These are phyloP conservation scores for Alternaria burnsii DNA, from an alignment of 2,329 filamentous ascomycete species.

Conservation along the genomic window DNA sequence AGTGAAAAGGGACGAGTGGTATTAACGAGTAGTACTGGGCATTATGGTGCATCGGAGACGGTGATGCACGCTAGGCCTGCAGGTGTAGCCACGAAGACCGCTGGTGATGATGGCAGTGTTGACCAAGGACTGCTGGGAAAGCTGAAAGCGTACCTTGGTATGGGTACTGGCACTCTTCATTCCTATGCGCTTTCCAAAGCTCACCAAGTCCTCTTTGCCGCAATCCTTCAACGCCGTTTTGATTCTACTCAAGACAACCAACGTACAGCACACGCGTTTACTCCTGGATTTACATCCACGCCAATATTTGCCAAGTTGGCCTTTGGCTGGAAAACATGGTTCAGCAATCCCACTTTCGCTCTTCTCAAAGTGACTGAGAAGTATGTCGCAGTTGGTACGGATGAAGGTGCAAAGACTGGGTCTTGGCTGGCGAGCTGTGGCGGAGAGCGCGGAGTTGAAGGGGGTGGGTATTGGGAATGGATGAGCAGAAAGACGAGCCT, in stretches of 20 bases:
- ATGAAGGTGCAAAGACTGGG: slow-evolving; percentile 26
- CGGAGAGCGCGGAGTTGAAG: slow-evolving; percentile 8
- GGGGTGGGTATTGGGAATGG: slow-evolving; percentile 24
- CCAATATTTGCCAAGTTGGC: slow-evolving; percentile 21
- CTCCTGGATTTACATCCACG: slow-evolving; percentile 21
- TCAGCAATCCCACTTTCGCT: slow-evolving; percentile 20
- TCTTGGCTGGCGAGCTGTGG: slow-evolving; percentile 20
- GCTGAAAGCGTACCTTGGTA: background rate
- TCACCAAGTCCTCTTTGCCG: slow-evolving; percentile 24
- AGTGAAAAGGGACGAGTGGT: slow-evolving; percentile 16
- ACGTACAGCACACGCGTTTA: slow-evolving; percentile 18
- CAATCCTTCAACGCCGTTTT: slow-evolving; percentile 20
- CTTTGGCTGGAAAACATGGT: slow-evolving; percentile 18
- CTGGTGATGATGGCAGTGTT: background rate
- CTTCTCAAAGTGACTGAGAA: slow-evolving; percentile 19
- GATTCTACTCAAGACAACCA: background rate
- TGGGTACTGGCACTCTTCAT: background rate
- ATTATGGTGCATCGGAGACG: background rate
- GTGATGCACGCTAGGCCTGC: background rate
- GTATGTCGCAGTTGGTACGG: slow-evolving; percentile 14
- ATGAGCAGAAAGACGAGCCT: slow-evolving; percentile 15
- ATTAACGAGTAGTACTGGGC: slow-evolving; percentile 23
- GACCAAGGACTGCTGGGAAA: background rate
- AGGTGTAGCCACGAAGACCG: background rate
- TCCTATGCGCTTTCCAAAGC: slow-evolving; percentile 22